A percentile compares a stretch with the other conserved stretches of the same genome.
Conservation (phyloP, 352 stramenopile species). For the Globisporangium canariense region DNA sequence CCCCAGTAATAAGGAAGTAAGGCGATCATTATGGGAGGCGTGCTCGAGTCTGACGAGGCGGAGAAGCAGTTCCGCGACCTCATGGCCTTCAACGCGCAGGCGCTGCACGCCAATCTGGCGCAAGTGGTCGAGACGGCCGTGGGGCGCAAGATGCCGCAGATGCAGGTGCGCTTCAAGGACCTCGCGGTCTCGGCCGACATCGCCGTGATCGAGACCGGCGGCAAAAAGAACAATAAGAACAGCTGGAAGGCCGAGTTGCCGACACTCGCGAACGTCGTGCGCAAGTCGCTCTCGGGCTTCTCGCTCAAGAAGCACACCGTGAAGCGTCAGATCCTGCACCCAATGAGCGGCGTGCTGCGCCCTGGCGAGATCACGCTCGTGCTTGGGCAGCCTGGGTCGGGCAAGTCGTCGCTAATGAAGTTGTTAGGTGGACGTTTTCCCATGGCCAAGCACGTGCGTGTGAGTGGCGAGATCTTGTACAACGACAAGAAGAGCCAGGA, state of each 20-base stretch:
- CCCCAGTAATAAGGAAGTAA: too few relatives aligned
- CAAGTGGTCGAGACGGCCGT: not conserved
- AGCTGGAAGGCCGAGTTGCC: constrained; percentile 1
- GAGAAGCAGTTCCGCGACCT: constrained; percentile 1
- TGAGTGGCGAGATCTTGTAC: constrained; percentile 21
- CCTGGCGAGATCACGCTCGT: constrained; percentile 28
- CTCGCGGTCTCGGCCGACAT: not conserved
- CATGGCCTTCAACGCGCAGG: constrained; percentile 11
- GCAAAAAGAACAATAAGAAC: not conserved
- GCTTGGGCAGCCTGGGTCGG: constrained; percentile 20
- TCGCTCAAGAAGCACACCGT: constrained; percentile 16
- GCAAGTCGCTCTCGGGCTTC: not conserved
- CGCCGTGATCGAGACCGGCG: not conserved
- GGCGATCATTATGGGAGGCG: constrained; percentile 1
- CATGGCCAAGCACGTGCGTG: constrained; percentile 13
- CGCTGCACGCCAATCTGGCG: constrained; percentile 5
- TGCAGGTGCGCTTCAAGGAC: constrained; percentile 12
- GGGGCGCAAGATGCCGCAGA: not conserved
- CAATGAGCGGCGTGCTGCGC: constrained; percentile 21
- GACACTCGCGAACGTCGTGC: constrained; percentile 2
- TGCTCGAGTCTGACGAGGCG: constrained; percentile 10
- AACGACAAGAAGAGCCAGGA: constrained; percentile 17
- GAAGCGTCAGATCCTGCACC: constrained; percentile 22
- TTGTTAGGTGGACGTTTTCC: constrained; percentile 19
- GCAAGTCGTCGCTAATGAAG: constrained; percentile 17